These are phyloP conservation scores for Yamadazyma olivae DNA, from an alignment of 805 yeast species.

Conservation along the genomic window DNA sequence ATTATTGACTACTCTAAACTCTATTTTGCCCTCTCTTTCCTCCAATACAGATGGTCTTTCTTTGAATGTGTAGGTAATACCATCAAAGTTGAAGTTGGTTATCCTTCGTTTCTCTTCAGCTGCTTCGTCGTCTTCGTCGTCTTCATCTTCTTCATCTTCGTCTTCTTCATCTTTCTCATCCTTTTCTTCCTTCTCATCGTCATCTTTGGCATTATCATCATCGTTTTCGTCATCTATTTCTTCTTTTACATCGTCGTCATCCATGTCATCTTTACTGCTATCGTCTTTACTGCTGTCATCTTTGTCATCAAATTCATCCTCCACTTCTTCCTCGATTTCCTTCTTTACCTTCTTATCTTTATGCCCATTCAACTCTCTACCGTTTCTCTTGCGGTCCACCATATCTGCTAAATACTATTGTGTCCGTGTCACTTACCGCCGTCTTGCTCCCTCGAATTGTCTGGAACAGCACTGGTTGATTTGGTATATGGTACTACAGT, in stretches of 20 bases:
- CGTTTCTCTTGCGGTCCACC: constrained; percentile 34
- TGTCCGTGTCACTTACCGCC: no score
- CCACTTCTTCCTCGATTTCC: constrained; percentile 23
- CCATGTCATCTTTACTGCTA: constrained; percentile 34
- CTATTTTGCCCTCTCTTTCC: constrained; percentile 89
- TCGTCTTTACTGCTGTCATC: constrained; percentile 16
- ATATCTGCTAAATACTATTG: constrained; percentile 14
- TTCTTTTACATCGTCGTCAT: constrained; percentile 25
- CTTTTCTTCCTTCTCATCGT: constrained; percentile 26
- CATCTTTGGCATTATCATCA: constrained; percentile 26
- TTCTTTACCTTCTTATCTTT: constrained; percentile 11
- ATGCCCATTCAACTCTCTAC: constrained; percentile 9
- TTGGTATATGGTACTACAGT: no score
- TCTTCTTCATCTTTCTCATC: constrained; percentile 11
- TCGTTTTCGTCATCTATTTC: constrained; percentile 27
- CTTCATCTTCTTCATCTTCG: constrained; percentile 34
- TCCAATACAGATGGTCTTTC: constrained; percentile 94
- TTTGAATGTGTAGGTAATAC: constrained; percentile 74
- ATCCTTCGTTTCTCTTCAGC: constrained; percentile 41
- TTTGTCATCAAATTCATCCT: constrained; percentile 22
- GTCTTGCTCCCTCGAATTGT: no score
- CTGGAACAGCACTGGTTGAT: no score
- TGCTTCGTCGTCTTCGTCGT: constrained; percentile 43
- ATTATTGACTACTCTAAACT: constrained; percentile 94
- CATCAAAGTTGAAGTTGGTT: constrained; percentile 65